A percentile compares a stretch with the other conserved stretches of the same genome.
phyloP scores from a whole-genome alignment of 768 basidiomycete species.

The Inosperma sp. region DNA sequence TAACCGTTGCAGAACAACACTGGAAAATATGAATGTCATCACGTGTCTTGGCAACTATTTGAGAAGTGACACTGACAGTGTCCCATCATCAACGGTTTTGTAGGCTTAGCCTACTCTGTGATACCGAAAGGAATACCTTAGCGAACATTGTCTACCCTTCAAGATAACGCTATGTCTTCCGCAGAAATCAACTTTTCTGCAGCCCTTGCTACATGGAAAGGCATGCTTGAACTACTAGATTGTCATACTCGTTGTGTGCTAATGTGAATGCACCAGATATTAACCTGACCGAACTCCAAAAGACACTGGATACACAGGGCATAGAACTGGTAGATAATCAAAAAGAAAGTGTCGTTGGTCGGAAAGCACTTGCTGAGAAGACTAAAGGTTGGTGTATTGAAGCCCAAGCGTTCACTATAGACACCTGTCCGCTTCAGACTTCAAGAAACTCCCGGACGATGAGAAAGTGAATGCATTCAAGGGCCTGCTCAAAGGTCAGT shows the following conservation, averaged over 20 bases:
- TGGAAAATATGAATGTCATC: too few species aligned
- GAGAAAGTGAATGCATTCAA: slow-evolving; percentile 89
- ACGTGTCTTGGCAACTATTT: too few species aligned
- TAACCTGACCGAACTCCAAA: slow-evolving; percentile 85
- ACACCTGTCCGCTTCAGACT: slow-evolving; percentile 52
- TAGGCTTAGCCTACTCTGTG: too few species aligned
- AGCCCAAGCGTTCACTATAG: not conserved
- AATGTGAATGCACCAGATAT: slow-evolving; percentile 52
- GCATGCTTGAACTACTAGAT: slow-evolving; percentile 36
- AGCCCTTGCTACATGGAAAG: slow-evolving; percentile 89
- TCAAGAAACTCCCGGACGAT: slow-evolving; percentile 90
- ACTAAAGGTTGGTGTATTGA: slow-evolving; percentile 75
- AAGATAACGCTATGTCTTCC: slow-evolving; percentile 19
- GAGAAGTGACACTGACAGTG: too few species aligned
- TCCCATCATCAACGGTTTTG: too few species aligned
- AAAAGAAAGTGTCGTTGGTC: slow-evolving; percentile 92
- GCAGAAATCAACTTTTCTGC: slow-evolving; percentile 85
- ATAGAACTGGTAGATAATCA: slow-evolving; percentile 97
- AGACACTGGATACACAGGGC: slow-evolving; percentile 87
- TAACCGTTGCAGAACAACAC: too few species aligned
- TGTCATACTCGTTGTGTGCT: not conserved
- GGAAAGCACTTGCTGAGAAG: slow-evolving; percentile 91
- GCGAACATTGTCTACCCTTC: not conserved
- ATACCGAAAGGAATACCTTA: slow-evolving; percentile 1
- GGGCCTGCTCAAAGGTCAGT: slow-evolving; percentile 76